These are phyloP conservation scores for Colletotrichum cordylinicola DNA, from an alignment of 2,329 filamentous ascomycete genomes.

Conservation along the genomic window DNA sequence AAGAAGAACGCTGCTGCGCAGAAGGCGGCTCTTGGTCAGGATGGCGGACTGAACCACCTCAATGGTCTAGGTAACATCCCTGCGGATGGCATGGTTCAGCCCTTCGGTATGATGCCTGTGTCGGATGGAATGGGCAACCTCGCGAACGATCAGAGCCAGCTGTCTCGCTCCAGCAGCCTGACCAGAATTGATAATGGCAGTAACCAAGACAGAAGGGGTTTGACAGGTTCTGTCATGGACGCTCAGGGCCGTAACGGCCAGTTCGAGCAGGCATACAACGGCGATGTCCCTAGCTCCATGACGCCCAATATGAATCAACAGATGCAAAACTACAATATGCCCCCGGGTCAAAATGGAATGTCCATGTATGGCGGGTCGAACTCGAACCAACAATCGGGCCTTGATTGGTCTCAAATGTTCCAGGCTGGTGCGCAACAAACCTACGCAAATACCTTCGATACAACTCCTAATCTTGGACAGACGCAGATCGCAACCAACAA, in stretches of 20 bases:
- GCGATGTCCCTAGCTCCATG: slow-evolving; percentile 67
- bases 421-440: slow-evolving; percentile 72
- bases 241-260: slow-evolving; percentile 44
- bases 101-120: slow-evolving; percentile 61
- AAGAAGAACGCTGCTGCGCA: slow-evolving; percentile 74
- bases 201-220: slow-evolving; percentile 63
- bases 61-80: slow-evolving; percentile 66
- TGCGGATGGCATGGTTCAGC: slow-evolving; percentile 62
- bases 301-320: slow-evolving; percentile 65
- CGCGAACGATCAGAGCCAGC: slow-evolving; percentile 65
- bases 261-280: slow-evolving; percentile 61
- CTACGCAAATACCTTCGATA: slow-evolving; percentile 64
- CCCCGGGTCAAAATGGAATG: slow-evolving; percentile 67
- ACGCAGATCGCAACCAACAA: slow-evolving; percentile 73
- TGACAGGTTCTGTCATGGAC: slow-evolving; percentile 58
- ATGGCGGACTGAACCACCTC: slow-evolving; percentile 63
- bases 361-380: slow-evolving; percentile 67
- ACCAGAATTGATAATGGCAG: slow-evolving; percentile 61
- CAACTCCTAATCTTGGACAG: slow-evolving; percentile 70
- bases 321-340: slow-evolving; percentile 69
- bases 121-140: slow-evolving; percentile 65
- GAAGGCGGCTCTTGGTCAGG: slow-evolving; percentile 59
- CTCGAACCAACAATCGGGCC: slow-evolving; percentile 65
- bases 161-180: slow-evolving; percentile 67
- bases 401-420: slow-evolving; percentile 83